Evolutionary conservation across 306 rosid genomes (phyloP).

Genomic region (Prunus mira): DNA sequence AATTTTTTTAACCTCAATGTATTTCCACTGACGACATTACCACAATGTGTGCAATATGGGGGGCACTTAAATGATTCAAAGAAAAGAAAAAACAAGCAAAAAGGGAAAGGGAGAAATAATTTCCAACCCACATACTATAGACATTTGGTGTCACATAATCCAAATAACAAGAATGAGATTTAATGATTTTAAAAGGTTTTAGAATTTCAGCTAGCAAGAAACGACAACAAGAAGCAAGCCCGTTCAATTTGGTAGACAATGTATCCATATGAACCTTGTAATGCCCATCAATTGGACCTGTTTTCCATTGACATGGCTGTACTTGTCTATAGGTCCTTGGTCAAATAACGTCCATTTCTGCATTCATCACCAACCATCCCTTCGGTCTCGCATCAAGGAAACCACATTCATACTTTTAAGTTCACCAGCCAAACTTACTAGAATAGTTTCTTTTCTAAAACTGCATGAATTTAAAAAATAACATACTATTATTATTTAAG

Average conservation of each 20-base stretch:
- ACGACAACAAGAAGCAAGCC: not conserved
- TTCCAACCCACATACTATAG: no score
- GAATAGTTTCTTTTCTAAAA: not conserved
- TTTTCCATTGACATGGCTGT: conserved; percentile 1
- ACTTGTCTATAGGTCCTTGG: not conserved
- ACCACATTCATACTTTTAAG: not conserved
- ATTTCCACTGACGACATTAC: not conserved
- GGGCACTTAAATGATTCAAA: not conserved
- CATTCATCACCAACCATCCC: not conserved
- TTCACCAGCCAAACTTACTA: not conserved
- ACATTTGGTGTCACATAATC: not conserved
- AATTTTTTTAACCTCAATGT: not conserved
- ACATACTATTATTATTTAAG: not conserved
- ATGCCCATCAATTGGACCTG: not conserved
- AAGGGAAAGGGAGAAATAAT: not conserved
- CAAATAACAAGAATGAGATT: not conserved
- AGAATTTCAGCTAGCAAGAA: not conserved
- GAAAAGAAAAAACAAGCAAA: not conserved
- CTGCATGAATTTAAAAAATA: not conserved
- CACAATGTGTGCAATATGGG: not conserved
- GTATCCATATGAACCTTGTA: not conserved
- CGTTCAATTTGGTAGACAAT: not conserved
- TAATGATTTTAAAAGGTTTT: not conserved
- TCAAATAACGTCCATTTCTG: not conserved
- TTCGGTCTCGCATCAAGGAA: not conserved